These are phyloP conservation scores for Pelargonium cotyledonis DNA, from an alignment of 441 rosid genomes.

Conservation along the genomic window DNA sequence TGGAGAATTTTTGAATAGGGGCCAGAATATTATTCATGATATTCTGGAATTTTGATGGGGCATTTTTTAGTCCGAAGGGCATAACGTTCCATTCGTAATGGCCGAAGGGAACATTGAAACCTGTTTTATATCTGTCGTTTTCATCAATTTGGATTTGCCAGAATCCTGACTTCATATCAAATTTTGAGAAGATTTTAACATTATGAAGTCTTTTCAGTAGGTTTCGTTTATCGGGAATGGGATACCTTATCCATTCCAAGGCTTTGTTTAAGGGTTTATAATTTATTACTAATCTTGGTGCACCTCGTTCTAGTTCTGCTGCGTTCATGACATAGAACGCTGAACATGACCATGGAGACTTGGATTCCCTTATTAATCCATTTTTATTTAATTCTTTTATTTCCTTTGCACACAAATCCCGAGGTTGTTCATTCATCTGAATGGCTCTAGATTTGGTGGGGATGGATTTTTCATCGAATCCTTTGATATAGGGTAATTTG, in stretches of 20 bases:
- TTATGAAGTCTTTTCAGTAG: not conserved
- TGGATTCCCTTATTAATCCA: not conserved
- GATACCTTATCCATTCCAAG: slow-evolving; percentile 6
- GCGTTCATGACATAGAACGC: slow-evolving; percentile 5
- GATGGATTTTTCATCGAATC: not conserved
- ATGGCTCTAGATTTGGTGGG: not conserved
- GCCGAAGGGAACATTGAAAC: not conserved
- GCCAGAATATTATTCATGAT: not conserved
- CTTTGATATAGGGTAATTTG: not conserved
- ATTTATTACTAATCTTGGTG: not conserved
- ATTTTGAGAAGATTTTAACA: not conserved
- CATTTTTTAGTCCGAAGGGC: slow-evolving; percentile 4
- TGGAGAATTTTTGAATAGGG: not conserved
- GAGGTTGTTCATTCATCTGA: not conserved
- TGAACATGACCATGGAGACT: not conserved
- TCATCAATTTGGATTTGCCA: slow-evolving; percentile 2
- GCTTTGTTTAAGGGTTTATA: not conserved
- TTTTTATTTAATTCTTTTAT: not conserved
- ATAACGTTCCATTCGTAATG: slow-evolving; percentile 15
- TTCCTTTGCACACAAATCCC: not conserved
- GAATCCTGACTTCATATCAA: slow-evolving; percentile 4
- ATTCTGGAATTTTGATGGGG: slow-evolving; percentile 7
- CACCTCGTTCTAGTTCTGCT: slow-evolving; percentile 5
- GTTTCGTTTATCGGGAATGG: not conserved
- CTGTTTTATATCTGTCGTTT: slow-evolving; percentile 3